Base-by-base conservation (phyloP, 768 basidiomycete genomes). In the Russula sp. region DNA sequence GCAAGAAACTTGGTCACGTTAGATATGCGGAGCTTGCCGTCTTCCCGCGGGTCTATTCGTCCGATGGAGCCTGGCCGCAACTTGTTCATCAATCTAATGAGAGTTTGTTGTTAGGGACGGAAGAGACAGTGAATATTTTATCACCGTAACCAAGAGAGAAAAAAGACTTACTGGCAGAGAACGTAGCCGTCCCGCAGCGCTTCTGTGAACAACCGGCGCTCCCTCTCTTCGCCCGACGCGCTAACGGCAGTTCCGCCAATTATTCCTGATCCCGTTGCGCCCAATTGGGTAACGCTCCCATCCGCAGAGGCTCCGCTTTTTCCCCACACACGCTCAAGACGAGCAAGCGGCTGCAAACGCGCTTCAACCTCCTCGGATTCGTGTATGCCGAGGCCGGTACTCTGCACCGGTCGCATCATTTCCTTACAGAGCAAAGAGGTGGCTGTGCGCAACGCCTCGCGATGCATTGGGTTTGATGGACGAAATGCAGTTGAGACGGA, bases 111-210 rank as follows among this genome's bases (percentile, higher is more conserved):
- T 69, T 65, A 70, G 51, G 70, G 20, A 51, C 2, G 18, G 50
- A 46, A 46, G 4, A 2, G 18, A 20, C 22, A 13, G 5, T 66
- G 16, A 32, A 36, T 36, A 20, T 52, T 32, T 50, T 57, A 54
- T 32, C 57, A 36, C 52, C 50, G 57, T 58, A 67, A 34, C 51
- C 58, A 62, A 46, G 57, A 30, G 52, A n/a, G 11, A 11, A 61
- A 68, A 30, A 49, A 49, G 57, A 46, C 93, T 77, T 72, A 95
- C 94, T 91, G 87, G 85, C 94, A 94, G 26, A 96, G 80, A 24
- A 95, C 83, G 73, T 86, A 89, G 1, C 94, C 94, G 76, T 96
- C 94, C 69, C 85, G 77, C 61, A 95, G 72, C 0, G 89, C 85
- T 59, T 94, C 90, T 38, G 80, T 78, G 70, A 94, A 96, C 36